Base-by-base conservation (phyloP, 495 filamentous ascomycete species). In the Mytilinidion resinicola region DNA sequence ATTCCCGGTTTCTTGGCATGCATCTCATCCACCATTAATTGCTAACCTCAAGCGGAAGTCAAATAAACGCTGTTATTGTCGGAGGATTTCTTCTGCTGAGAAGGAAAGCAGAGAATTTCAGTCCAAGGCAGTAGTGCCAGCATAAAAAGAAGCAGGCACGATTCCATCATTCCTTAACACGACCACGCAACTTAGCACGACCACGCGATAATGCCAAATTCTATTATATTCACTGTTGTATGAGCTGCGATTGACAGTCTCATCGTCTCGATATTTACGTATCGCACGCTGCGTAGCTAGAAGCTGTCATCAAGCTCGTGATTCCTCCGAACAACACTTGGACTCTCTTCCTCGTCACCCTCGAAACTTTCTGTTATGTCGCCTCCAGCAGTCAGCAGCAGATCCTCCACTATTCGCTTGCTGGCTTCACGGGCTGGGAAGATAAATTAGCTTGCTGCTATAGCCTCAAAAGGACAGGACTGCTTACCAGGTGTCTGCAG, bases 401-500 rank as follows among this genome's bases (percentile, higher is more conserved):
- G 78, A 70, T 97, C 89, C 39, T 91, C 86, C 0, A 99, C 93
- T 51, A 99, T 97, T 9, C 87, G 81, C 70, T 83, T 90, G 52
- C 89, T 93, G 1, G 95, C 93, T 77, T 97, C 92, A 44, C 86
- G 83, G 20, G 91, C 91, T 89, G 59, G 56, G 54, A 1, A 15
- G 5, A 3, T 10, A 49, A 56, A n/a, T 43, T 20, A 53, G 20
- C 9, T 21, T 21, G 11, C 33, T 25, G 10, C 8, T 34, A 42
- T 34, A 2, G 41, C n/a, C 55, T 34, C 50, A n/a, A n/a, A 44
- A 33, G 41, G 37, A 59, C 8, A 20, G 44, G 2, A 21, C 21
- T 53, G 76, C 81, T 66, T 77, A 89, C 90, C 90, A 56, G 93
- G 93, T 21, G 93, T 99, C 64, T 93, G 90, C 74, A 99, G 72